Percentiles rank a stretch among this genome's conserved stretches.
Conservation (phyloP, 1,139 yeast genomes). For the Torulaspora pretoriensis region DNA sequence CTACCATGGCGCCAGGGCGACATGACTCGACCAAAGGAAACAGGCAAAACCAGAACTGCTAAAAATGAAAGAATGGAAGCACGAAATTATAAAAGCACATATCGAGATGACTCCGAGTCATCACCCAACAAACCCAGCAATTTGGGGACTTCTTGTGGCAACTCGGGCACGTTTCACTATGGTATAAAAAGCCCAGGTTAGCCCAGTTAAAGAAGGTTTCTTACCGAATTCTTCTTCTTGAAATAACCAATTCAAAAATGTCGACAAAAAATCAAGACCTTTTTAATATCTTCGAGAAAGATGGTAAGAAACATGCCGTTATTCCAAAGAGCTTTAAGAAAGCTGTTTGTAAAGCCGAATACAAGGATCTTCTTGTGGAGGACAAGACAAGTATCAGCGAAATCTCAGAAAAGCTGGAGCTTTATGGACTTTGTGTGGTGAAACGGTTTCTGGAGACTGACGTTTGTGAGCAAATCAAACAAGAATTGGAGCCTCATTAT, state of each 20-base stretch:
- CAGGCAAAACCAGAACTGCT: too few species aligned
- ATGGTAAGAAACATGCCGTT: conserved; percentile 11
- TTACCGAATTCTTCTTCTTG: too few species aligned
- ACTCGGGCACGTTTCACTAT: too few species aligned
- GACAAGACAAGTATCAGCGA: conserved; percentile 3
- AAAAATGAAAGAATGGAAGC: too few species aligned
- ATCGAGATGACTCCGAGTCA: neutral
- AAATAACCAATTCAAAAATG: neutral
- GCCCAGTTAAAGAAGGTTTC: neutral
- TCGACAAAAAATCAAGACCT: conserved; percentile 11
- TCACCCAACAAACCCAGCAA: neutral
- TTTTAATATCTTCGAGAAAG: conserved; percentile 11
- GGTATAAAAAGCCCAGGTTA: neutral
- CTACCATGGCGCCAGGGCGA: too few species aligned
- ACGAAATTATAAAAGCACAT: too few species aligned
- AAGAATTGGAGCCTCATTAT: conserved; percentile 13
- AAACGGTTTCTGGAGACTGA: conserved; percentile 6
- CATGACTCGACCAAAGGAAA: too few species aligned
- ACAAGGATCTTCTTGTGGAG: conserved; percentile 2
- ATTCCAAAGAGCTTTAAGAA: conserved; percentile 7
- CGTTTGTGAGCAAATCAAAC: conserved; percentile 7
- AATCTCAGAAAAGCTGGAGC: conserved; percentile 11
- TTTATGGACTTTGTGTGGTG: conserved; percentile 14
- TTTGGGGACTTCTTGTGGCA: too few species aligned
- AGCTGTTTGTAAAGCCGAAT: neutral